phyloP scores from a whole-genome alignment of 805 yeast genomes.

The Kuraishia capsulata region DNA sequence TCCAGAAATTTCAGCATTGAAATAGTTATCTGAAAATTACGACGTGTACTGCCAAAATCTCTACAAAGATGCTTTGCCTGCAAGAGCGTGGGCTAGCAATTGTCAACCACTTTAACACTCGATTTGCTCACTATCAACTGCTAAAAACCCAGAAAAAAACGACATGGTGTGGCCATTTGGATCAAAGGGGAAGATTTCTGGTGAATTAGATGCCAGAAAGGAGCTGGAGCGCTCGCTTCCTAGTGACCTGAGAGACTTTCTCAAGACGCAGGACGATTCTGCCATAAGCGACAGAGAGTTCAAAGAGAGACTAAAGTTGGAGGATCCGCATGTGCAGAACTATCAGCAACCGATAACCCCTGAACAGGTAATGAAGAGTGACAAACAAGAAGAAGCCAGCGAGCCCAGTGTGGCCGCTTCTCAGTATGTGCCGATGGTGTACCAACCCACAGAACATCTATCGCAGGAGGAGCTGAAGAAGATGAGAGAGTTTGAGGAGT shows the following conservation, averaged over 20 bases:
- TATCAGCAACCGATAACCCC: background rate
- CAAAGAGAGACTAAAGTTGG: slow-evolving; percentile 8
- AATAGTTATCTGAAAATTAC: no score
- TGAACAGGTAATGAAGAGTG: background rate
- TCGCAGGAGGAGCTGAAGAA: slow-evolving; percentile 8
- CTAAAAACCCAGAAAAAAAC: background rate
- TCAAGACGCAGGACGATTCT: slow-evolving; percentile 15
- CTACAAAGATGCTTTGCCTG: no score
- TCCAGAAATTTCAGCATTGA: no score
- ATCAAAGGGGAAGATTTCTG: background rate
- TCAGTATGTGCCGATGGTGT: background rate
- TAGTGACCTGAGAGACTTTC: slow-evolving; percentile 14
- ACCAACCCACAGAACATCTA: slow-evolving; percentile 3
- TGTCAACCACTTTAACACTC: no score
- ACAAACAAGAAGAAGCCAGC: background rate
- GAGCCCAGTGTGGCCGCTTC: background rate
- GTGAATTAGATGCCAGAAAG: slow-evolving; percentile 5
- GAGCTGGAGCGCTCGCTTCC: slow-evolving; percentile 9
- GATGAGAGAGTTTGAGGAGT: slow-evolving; percentile 14
- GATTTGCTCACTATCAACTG: no score
- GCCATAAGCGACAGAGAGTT: slow-evolving; percentile 21
- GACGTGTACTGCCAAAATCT: no score
- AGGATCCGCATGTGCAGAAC: background rate
- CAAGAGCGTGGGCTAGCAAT: no score
- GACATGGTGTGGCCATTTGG: slow-evolving; percentile 11